These are phyloP conservation scores for Rhodotorula sp. DNA, from an alignment of 1,284 basidiomycete genomes.

Conservation along the genomic window DNA sequence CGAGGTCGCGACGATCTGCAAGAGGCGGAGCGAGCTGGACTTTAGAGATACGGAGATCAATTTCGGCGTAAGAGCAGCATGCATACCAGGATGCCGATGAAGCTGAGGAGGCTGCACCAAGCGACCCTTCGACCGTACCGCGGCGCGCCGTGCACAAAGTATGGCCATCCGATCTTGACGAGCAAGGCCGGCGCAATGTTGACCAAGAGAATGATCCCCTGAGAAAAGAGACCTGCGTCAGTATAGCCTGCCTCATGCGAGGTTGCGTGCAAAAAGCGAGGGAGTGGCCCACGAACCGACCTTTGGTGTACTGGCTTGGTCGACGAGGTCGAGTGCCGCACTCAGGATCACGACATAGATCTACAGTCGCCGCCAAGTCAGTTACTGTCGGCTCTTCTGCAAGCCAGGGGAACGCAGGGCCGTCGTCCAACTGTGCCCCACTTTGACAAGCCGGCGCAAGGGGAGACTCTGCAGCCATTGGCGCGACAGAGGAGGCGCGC, in stretches of 20 bases:
- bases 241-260: too few relatives aligned
- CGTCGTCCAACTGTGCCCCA: not conserved
- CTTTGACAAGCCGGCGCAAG: not conserved
- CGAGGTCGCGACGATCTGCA: conserved; percentile 75
- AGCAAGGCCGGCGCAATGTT: conserved; percentile 52
- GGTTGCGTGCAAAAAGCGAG: not conserved
- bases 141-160: conserved; percentile 72
- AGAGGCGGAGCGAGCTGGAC: not conserved
- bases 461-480: too few relatives aligned
- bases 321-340: conserved; percentile 90
- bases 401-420: too few relatives aligned
- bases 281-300: conserved; percentile 11
- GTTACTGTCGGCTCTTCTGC: not conserved
- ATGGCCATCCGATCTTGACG: conserved; percentile 92
- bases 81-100: conserved; percentile 72
- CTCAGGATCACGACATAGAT: conserved; percentile 90
- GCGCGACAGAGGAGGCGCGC: not conserved
- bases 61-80: not conserved
- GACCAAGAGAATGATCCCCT: conserved; percentile 44
- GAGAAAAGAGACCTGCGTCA: not conserved
- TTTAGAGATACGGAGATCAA: conserved; percentile 36
- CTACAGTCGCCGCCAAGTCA: conserved; percentile 1
- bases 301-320: conserved; percentile 73
- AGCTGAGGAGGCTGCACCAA: conserved; percentile 69
- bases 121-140: conserved; percentile 70